Evolutionary conservation across 345 rosid genomes (phyloP), one percentile per base, ranked within the genome.

Genomic region (Aethionema arabicum): DNA sequence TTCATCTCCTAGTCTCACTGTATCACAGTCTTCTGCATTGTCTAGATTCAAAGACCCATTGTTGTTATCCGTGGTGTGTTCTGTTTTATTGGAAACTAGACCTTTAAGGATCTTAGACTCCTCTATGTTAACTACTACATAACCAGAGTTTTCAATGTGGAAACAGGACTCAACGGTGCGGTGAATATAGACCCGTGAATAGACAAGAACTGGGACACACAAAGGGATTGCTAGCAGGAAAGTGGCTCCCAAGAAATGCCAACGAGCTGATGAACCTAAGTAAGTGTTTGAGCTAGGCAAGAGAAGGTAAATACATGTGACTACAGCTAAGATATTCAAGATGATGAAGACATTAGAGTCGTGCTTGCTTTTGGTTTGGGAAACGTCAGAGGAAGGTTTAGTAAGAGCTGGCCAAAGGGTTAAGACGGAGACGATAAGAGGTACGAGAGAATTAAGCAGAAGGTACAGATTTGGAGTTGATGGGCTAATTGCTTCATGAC

Each of bases 261-360:
- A 43, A 13, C 78, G 77, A 37, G 92, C 87, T 9, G 47, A 60
- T 37, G 45, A 49, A 7, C 67, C 46, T 10, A 52, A 11, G 35
- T 74, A 53, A 7, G 85, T 62, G 5, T 75, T 56, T 3, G 90
- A 78, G 33, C 74, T 67, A 5, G 86, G 67, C 12, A 87, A 57
- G 59, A 87, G 88, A 49, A 87, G 85, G 32, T 90, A 86, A 3
- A 90, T 67, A 52, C 95, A 88, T 4, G 87, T 82, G 58, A 82
- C 8, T 42, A 85, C 69, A 3, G 97, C 92, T 15, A 90, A 31
- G 15, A 76, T 48, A 55, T 83, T 61, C 51, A 90, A 76, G 69
- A 74, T 10, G 15, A 77, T 66, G 69, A 90, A 90, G 49, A 76
- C 77, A 73, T 53, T 70, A 13, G 78, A 79, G 44, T 85, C 87